phyloP scores from a whole-genome alignment of 2,329 filamentous ascomycete species.

The Rhinocladiella similis region DNA sequence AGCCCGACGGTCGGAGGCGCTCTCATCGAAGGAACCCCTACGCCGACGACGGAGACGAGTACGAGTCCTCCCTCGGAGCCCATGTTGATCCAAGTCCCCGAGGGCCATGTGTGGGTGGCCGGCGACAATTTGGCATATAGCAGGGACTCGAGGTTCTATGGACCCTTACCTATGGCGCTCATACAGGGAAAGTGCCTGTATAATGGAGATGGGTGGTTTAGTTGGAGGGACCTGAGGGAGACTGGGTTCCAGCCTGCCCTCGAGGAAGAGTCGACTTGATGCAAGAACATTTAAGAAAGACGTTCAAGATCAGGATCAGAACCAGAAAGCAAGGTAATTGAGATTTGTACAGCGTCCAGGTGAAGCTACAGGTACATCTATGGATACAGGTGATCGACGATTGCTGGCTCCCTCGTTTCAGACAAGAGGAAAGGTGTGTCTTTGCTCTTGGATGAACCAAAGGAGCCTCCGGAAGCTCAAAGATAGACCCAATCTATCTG shows the following conservation, averaged over 20 bases:
- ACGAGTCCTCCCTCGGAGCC: slow-evolving; percentile 14
- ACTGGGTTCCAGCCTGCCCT: slow-evolving; percentile 11
- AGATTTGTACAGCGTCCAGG: slow-evolving; percentile 22
- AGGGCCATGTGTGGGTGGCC: slow-evolving; percentile 87
- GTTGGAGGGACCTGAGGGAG: slow-evolving; percentile 21
- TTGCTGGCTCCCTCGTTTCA: no score
- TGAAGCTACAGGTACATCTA: no score
- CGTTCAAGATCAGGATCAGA: background rate
- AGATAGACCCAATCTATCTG: slow-evolving; percentile 33
- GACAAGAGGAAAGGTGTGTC: no score
- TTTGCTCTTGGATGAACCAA: no score
- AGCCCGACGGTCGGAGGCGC: slow-evolving; percentile 23
- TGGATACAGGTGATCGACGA: no score
- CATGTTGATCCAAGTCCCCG: slow-evolving; percentile 63
- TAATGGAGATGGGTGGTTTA: slow-evolving; percentile 25
- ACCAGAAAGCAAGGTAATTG: background rate
- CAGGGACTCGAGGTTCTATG: slow-evolving; percentile 82
- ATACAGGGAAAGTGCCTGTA: slow-evolving; percentile 69
- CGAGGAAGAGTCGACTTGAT: background rate
- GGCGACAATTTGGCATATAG: slow-evolving; percentile 87
- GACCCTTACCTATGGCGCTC: slow-evolving; percentile 80
- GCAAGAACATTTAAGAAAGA: slow-evolving; percentile 2
- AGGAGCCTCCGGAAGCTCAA: slow-evolving; percentile 33
- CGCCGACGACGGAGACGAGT: no score
- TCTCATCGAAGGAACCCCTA: slow-evolving; percentile 13